Conservation (phyloP, 169 alveolate genomes). For the Cystoisospora suis region DNA sequence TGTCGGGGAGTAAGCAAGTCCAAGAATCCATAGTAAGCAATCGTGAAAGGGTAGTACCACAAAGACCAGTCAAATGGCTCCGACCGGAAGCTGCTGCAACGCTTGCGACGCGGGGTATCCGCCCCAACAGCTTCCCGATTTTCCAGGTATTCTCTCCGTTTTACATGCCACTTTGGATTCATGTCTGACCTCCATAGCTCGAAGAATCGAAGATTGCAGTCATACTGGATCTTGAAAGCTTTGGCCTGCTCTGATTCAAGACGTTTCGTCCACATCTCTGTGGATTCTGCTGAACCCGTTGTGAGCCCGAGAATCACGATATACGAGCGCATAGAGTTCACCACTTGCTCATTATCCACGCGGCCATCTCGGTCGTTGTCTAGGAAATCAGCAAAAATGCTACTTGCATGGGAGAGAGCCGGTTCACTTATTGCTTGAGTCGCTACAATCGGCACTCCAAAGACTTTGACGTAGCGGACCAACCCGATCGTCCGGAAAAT, state of each 20-base stretch:
- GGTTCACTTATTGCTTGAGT: neutral
- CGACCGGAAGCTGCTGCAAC: neutral
- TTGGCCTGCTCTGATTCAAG: neutral
- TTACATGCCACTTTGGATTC: constrained; percentile 15
- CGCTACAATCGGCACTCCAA: constrained; percentile 29
- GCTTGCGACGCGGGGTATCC: constrained; percentile 15
- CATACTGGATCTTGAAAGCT: neutral
- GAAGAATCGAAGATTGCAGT: constrained; percentile 20
- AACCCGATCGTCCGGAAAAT: constrained; percentile 10
- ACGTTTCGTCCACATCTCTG: constrained; percentile 14
- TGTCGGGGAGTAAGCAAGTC: neutral
- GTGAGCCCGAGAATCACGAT: neutral
- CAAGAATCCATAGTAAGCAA: constrained; percentile 13
- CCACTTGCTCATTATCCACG: neutral
- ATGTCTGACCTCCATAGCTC: constrained; percentile 29
- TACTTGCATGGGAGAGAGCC: constrained; percentile 2
- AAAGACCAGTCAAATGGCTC: constrained; percentile 28
- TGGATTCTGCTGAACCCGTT: neutral
- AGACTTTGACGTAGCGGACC: neutral
- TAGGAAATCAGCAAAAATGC: constrained; percentile 31
- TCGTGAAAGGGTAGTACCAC: constrained; percentile 29
- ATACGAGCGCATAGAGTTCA: neutral
- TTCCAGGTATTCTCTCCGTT: neutral
- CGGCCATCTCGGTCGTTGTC: constrained; percentile 25
- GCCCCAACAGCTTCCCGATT: neutral